Evolutionary conservation across 1,139 yeast genomes (phyloP), one percentile per base, ranked within the genome.

Genomic region (Eremothecium coryli): DNA sequence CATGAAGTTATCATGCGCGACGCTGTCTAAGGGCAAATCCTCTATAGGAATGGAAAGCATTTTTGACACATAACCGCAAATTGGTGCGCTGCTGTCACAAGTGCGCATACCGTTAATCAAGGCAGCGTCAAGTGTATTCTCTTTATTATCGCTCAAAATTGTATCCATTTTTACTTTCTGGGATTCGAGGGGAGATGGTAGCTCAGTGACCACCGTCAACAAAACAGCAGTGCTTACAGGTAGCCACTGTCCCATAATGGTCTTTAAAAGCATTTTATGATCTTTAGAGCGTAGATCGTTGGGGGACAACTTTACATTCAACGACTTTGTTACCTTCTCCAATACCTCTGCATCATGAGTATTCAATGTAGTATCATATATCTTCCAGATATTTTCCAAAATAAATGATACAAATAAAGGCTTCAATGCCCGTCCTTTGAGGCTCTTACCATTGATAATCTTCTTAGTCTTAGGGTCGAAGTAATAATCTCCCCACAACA

Each of bases 401-500:
- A 90, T 81, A 39, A 93, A 70, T 15, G 84, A 76, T 0, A 86
- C 96, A 65, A 93, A 93, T 45, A 93, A 58, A 0, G 95, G 95
- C 52, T 82, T 82, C 37, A 77, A 56, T 5, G 61, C 54, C 42
- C 68, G 58, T 15, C 66, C 76, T 44, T 68, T 71, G 38, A 62
- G 47, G 13, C 72, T 68, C 46, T 72, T 76, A 11, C 71, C 73
- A 14, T 74, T 74, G 17, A 81, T 60, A 26, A 93, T 82, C 50
- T 79, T 81, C 51, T 88, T 90, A 14, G 88, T 78, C 57, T 88
- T 90, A 57, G 93, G 81, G 53, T 90, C 98, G 50, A 85, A 67
- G 53, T 75, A 85, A 55, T 64, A 90, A 52, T 90, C 95, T 20
- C 98, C 98, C 98, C 98, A 93, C 3, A 93, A 64, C n/a, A 90